These are phyloP conservation scores for Pythium brassicae DNA, from an alignment of 352 stramenopile genomes.

Conservation along the genomic window DNA sequence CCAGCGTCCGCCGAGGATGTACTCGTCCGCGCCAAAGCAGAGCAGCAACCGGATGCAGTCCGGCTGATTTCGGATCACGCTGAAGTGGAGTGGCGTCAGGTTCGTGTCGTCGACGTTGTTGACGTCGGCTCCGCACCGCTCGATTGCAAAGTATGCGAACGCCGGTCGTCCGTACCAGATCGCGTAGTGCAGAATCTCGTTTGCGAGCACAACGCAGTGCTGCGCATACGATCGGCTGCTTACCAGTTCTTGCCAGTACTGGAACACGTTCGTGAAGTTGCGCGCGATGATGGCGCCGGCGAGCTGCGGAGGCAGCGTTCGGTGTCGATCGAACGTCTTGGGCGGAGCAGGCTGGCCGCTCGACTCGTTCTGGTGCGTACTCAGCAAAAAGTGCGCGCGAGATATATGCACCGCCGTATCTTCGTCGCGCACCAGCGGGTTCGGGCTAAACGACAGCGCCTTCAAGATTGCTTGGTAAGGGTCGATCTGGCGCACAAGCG, in stretches of 20 bases:
- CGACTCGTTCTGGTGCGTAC: conserved; percentile 21
- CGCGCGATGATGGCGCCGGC: conserved; percentile 31
- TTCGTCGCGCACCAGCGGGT: conserved; percentile 38
- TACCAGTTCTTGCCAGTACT: conserved; percentile 47
- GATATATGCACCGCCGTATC: conserved; percentile 60
- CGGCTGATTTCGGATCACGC: conserved; percentile 69
- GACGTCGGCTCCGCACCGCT: conserved; percentile 53
- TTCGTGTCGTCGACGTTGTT: conserved; percentile 66
- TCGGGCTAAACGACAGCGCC: conserved; percentile 49
- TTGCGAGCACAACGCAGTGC: conserved; percentile 44
- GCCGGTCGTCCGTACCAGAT: conserved; percentile 61
- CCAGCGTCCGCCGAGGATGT: conserved; percentile 27
- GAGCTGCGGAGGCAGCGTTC: conserved; percentile 55
- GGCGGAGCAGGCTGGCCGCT: conserved; percentile 20
- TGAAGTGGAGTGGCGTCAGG: conserved; percentile 77
- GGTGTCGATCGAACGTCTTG: conserved; percentile 50
- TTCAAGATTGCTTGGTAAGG: conserved; percentile 72
- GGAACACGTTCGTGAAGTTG: conserved; percentile 31
- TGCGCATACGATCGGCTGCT: conserved; percentile 10
- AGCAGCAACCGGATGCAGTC: conserved; percentile 71
- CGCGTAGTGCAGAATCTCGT: conserved; percentile 77
- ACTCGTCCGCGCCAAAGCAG: conserved; percentile 36
- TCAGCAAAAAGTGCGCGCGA: conserved; percentile 41
- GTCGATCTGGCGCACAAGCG: conserved; percentile 63
- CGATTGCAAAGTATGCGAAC: conserved; percentile 63